Conservation (phyloP, 1,139 yeast genomes). For the Yamadazyma atmosphaerica region DNA sequence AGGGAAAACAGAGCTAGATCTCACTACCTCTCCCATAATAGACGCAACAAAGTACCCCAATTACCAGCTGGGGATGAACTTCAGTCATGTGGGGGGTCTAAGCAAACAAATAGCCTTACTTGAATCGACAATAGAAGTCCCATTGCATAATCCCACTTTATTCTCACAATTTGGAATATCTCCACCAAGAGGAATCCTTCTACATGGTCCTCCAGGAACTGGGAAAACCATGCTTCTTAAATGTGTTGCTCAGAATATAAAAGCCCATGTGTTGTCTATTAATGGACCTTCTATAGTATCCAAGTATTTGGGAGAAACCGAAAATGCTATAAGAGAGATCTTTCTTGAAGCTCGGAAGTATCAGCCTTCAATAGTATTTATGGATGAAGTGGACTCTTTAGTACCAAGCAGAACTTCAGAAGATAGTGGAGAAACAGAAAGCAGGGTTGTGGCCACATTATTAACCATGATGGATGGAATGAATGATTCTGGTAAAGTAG, state of each 20-base stretch:
- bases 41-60: constrained; percentile 32
- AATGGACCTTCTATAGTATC: constrained; percentile 93
- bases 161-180: constrained; percentile 84
- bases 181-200: constrained; percentile 85
- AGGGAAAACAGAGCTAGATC: constrained; percentile 32
- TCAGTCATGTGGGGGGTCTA: constrained; percentile 76
- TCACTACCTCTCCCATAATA: constrained; percentile 13
- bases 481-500: constrained; percentile 68
- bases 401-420: constrained; percentile 82
- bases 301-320: constrained; percentile 92
- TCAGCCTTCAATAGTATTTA: constrained; percentile 83
- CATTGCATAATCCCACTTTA: constrained; percentile 73
- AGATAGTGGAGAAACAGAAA: constrained; percentile 86
- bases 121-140: constrained; percentile 72
- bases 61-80: constrained; percentile 42
- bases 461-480: constrained; percentile 89
- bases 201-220: constrained; percentile 98
- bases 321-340: constrained; percentile 73
- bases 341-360: constrained; percentile 81
- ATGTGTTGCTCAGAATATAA: constrained; percentile 69
- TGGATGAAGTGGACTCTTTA: constrained; percentile 91
- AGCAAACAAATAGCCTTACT: constrained; percentile 59
- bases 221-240: constrained; percentile 90
- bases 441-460: constrained; percentile 85
- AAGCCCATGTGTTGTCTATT: constrained; percentile 81